phyloP scores from a whole-genome alignment of 192 early-diverging fungal genomes.

The Diversispora eburnea region DNA sequence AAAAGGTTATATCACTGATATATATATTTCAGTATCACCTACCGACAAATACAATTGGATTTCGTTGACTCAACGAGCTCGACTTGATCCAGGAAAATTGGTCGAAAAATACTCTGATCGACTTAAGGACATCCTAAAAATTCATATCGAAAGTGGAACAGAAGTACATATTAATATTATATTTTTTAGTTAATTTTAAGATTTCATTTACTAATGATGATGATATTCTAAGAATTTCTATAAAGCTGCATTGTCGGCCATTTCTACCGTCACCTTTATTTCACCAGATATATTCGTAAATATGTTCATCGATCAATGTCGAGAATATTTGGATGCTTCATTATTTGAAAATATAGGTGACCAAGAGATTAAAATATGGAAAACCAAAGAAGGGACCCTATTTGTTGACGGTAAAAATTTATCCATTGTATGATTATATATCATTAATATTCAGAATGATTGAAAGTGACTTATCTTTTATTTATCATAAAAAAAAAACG shows the following conservation, averaged over 20 bases:
- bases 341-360: conserved; percentile 49
- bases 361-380: conserved; percentile 68
- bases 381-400: conserved; percentile 62
- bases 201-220: conserved; percentile 32
- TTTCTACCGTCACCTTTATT: conserved; percentile 62
- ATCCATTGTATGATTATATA: background rate
- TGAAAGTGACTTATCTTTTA: too few species aligned
- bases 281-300: conserved; percentile 51
- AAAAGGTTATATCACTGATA: conserved; percentile 30
- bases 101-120: conserved; percentile 39
- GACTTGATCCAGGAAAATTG: conserved; percentile 66
- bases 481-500: too few species aligned
- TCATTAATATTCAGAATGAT: too few species aligned
- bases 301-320: conserved; percentile 43
- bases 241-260: conserved; percentile 58
- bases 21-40: conserved; percentile 45
- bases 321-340: conserved; percentile 48
- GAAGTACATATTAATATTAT: conserved; percentile 34
- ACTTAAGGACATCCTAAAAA: conserved; percentile 47
- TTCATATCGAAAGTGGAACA: conserved; percentile 36
- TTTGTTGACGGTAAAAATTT: conserved; percentile 54
- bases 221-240: conserved; percentile 46
- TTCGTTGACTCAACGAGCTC: conserved; percentile 68
- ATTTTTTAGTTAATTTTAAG: background rate
- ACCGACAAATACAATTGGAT: conserved; percentile 81